These are phyloP conservation scores for Pichia manshurica DNA, from an alignment of 805 yeast species.

Conservation along the genomic window DNA sequence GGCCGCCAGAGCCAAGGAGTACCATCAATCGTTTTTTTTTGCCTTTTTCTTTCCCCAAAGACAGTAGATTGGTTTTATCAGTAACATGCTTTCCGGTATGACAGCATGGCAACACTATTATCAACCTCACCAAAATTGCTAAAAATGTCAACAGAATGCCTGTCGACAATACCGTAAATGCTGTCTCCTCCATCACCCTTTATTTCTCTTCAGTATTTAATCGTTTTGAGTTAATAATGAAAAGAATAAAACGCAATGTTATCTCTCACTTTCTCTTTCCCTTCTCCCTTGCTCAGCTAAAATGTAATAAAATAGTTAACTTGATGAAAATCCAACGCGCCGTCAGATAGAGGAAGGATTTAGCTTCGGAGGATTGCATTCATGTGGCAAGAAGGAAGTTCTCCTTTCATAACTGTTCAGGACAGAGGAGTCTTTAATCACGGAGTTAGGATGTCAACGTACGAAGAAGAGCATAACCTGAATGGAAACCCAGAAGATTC, in stretches of 20 bases:
- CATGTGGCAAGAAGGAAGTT: too few relatives aligned
- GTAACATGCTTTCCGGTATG: not conserved
- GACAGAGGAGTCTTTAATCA: too few relatives aligned
- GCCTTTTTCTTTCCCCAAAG: not conserved
- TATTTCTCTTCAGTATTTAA: too few relatives aligned
- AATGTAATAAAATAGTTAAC: too few relatives aligned
- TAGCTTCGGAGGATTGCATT: too few relatives aligned
- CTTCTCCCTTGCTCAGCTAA: too few relatives aligned
- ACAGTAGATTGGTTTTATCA: not conserved
- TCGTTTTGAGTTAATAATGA: too few relatives aligned
- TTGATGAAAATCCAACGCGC: too few relatives aligned
- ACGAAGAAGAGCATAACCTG: conserved; percentile 21
- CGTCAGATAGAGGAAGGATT: too few relatives aligned
- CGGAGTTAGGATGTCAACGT: conserved; percentile 12
- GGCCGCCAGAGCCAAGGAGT: conserved; percentile 94
- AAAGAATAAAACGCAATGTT: too few relatives aligned
- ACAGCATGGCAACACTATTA: conserved; percentile 23
- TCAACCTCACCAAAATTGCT: conserved; percentile 14
- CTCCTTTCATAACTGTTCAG: too few relatives aligned
- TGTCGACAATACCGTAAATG: conserved; percentile 18
- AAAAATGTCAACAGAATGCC: conserved; percentile 10
- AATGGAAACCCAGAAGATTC: not conserved
- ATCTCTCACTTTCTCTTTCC: conserved; percentile 19
- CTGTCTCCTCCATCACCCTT: conserved; percentile 20
- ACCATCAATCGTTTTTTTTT: conserved; percentile 37